Percentiles rank a stretch among this genome's conserved stretches.
Conservation (phyloP, 148 eudicot genomes). For the Oxyria digyna region DNA sequence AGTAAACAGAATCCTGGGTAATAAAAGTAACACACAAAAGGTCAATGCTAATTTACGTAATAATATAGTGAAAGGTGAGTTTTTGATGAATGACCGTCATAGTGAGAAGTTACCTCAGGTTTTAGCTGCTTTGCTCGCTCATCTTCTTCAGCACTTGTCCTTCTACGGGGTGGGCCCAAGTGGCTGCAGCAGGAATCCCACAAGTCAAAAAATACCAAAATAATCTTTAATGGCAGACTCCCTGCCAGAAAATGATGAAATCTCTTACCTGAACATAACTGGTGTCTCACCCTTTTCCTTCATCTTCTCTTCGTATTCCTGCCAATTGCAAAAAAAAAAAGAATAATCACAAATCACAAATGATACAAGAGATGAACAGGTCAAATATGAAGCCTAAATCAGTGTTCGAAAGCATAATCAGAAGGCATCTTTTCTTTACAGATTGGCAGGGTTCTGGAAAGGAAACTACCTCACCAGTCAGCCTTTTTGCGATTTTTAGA, state of each 20-base stretch:
- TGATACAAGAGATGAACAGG: not conserved
- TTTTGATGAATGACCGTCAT: not conserved
- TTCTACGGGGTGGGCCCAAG: constrained; percentile 69
- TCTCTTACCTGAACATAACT: constrained; percentile 82
- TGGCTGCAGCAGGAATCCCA: constrained; percentile 52
- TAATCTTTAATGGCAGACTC: not conserved
- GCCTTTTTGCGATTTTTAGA: too few species aligned
- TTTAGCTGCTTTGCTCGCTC: constrained; percentile 68
- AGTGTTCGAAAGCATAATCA: not conserved
- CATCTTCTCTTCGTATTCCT: constrained; percentile 94
- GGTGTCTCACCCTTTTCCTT: constrained; percentile 93
- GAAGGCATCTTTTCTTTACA: not conserved
- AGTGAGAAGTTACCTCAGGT: constrained; percentile 58
- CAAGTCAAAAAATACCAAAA: not conserved
- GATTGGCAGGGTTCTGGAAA: not conserved
- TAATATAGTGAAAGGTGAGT: not conserved
- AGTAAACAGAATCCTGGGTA: constrained; percentile 85
- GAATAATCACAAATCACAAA: not conserved
- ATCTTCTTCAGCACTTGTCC: constrained; percentile 71
- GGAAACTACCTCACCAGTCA: not conserved
- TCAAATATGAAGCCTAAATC: not conserved
- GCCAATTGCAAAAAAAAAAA: not conserved
- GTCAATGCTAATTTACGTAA: not conserved
- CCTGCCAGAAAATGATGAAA: constrained; percentile 6
- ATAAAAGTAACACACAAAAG: not conserved